These are phyloP conservation scores for Serendipita sp. DNA, from an alignment of 768 basidiomycete genomes.

Conservation along the genomic window DNA sequence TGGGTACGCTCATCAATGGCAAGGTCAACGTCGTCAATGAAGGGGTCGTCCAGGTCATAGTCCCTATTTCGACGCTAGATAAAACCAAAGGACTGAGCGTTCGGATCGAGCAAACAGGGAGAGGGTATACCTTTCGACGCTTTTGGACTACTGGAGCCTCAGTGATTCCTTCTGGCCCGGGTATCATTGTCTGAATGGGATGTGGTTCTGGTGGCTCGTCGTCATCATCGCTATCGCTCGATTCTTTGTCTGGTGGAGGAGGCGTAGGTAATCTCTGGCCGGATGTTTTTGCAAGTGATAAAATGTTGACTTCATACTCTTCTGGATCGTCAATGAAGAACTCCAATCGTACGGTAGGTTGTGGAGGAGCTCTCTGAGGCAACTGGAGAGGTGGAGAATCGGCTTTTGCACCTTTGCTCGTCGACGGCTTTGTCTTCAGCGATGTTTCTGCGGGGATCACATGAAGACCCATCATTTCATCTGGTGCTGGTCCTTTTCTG, in stretches of 20 bases:
- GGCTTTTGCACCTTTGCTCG: conserved; percentile 26
- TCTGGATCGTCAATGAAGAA: conserved; percentile 56
- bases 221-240: conserved; percentile 41
- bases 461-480: not conserved
- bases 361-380: conserved; percentile 28
- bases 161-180: not conserved
- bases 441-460: conserved; percentile 6
- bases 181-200: not conserved
- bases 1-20: conserved; percentile 78
- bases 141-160: not conserved
- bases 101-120: too few species aligned
- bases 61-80: conserved; percentile 22
- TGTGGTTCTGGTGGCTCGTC: conserved; percentile 22
- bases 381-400: conserved; percentile 39
- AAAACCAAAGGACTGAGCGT: conserved; percentile 6
- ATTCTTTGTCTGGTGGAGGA: conserved; percentile 27
- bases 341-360: conserved; percentile 49
- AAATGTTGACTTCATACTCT: conserved; percentile 58
- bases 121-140: not conserved
- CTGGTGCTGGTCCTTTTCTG: not conserved
- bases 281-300: conserved; percentile 37
- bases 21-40: conserved; percentile 95
- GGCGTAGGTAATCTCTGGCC: conserved; percentile 52
- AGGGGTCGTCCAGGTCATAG: conserved; percentile 83
- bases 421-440: conserved; percentile 36